These are phyloP conservation scores for Coemansia sp. DNA, from an alignment of 192 early-diverging fungal species.

Conservation along the genomic window DNA sequence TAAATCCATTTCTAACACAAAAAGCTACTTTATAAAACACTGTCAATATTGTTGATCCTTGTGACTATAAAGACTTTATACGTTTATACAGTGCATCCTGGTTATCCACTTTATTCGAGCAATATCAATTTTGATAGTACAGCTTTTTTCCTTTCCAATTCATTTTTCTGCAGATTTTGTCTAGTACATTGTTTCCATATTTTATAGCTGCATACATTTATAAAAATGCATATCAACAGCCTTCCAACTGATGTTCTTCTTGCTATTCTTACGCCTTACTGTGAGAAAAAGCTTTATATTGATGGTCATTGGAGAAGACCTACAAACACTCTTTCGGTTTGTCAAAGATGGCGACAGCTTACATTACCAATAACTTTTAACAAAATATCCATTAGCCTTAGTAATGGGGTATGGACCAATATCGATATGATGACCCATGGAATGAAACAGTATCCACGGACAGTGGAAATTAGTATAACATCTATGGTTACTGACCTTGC, in stretches of 20 bases:
- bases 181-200: no score
- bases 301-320: not conserved
- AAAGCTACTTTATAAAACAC: no score
- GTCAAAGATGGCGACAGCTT: not conserved
- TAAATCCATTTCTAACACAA: no score
- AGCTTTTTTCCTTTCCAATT: no score
- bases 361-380: not conserved
- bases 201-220: not conserved
- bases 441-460: not conserved
- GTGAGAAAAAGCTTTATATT: not conserved
- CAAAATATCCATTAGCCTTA: not conserved
- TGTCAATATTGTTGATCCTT: no score
- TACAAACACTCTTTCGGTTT: not conserved
- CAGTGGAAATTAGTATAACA: not conserved
- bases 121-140: no score
- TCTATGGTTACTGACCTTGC: no score
- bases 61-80: no score
- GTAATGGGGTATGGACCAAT: not conserved
- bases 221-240: slow-evolving; percentile 5
- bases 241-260: not conserved
- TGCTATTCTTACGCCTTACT: not conserved
- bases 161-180: no score
- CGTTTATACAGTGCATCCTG: no score
- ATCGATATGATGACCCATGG: not conserved
- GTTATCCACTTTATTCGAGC: no score